Percentiles rank a stretch among this genome's conserved stretches.
phyloP scores from a whole-genome alignment of 148 eudicot species.

The Rhododendron williamsianum region DNA sequence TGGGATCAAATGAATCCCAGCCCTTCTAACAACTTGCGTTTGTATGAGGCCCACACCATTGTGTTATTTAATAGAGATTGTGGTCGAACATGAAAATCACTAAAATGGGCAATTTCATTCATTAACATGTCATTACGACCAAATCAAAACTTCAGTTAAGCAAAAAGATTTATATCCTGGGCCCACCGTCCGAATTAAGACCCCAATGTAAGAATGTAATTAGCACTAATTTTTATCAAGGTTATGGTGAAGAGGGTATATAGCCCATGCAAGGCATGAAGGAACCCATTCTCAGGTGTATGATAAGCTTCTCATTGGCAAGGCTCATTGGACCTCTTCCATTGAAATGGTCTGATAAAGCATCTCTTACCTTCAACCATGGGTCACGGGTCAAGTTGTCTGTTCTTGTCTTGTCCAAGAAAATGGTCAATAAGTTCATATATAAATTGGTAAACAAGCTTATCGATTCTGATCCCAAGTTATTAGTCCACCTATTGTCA shows the following conservation, averaged over 20 bases:
- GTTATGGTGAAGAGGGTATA: background rate
- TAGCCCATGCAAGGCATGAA: background rate
- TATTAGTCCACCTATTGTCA: no score
- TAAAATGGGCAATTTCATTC: background rate
- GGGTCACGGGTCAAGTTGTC: background rate
- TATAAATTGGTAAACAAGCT: no score
- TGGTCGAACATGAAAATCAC: background rate
- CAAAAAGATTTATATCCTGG: background rate
- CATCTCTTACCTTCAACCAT: background rate
- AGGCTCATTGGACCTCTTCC: no score
- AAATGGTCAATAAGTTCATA: no score
- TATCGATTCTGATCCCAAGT: no score
- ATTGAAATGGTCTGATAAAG: no score
- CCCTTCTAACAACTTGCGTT: no score
- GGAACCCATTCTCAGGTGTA: background rate
- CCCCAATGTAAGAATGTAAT: background rate
- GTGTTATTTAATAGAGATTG: no score
- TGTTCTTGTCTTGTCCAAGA: background rate
- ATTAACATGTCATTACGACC: background rate
- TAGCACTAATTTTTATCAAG: background rate
- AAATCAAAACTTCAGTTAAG: background rate
- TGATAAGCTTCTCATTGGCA: background rate
- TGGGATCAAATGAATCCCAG: no score
- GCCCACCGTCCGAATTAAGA: background rate
- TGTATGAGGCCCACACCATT: no score